phyloP scores from a whole-genome alignment of 2,329 filamentous ascomycete species.

The Nemania serpens region DNA sequence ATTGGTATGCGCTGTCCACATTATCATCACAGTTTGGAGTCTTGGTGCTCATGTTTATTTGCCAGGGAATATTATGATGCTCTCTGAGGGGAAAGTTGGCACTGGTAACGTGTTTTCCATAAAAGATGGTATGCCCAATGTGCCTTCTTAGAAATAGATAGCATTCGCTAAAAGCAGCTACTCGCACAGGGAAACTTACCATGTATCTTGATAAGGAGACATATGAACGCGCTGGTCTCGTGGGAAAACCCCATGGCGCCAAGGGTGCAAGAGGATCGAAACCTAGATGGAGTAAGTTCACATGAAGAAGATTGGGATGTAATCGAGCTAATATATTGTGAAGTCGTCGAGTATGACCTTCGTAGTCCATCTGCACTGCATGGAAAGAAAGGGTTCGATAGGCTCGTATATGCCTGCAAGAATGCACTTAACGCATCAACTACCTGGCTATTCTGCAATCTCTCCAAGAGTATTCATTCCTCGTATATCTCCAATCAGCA shows the following conservation, averaged over 20 bases:
- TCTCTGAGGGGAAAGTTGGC: constrained; percentile 75
- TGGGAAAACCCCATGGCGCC: constrained; percentile 67
- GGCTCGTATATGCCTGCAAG: constrained; percentile 76
- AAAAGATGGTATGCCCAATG: constrained; percentile 59
- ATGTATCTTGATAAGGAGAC: constrained; percentile 80
- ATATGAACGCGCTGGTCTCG: constrained; percentile 82
- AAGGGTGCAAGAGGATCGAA: constrained; percentile 65
- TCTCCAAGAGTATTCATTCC: constrained; percentile 51
- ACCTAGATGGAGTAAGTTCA: constrained; percentile 70
- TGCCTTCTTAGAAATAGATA: background rate
- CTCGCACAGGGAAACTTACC: constrained; percentile 61
- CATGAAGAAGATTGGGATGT: background rate
- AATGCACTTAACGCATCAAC: constrained; percentile 71
- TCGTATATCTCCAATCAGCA: background rate
- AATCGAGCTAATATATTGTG: constrained; percentile 35
- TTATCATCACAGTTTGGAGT: background rate
- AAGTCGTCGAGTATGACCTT: constrained; percentile 79
- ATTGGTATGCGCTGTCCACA: constrained; percentile 57
- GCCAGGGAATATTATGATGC: constrained; percentile 77
- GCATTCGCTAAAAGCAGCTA: constrained; percentile 4
- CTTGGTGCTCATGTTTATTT: constrained; percentile 1
- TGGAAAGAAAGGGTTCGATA: constrained; percentile 82
- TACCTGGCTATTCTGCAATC: constrained; percentile 79
- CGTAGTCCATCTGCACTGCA: constrained; percentile 75
- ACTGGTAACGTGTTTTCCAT: constrained; percentile 76